Evolutionary conservation across 208 protist species (phyloP).

Genomic region (Trypanosoma melophagium): DNA sequence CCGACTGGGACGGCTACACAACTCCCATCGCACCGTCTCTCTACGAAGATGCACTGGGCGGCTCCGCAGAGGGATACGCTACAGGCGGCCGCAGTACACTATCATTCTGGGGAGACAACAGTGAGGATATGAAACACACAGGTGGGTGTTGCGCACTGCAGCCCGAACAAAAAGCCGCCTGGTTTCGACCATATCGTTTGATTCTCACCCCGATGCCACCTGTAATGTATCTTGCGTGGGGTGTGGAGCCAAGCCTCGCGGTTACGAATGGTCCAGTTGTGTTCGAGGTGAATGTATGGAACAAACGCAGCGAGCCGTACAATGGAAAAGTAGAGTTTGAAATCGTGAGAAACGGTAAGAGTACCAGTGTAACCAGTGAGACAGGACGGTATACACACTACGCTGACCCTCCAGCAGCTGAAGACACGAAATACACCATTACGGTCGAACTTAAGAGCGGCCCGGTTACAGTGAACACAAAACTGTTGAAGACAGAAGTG

Average conservation of each 20-base stretch:
- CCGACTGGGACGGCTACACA: no score
- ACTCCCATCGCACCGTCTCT: no score
- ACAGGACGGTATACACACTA: slow-evolving; percentile 14
- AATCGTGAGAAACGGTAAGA: slow-evolving; percentile 12
- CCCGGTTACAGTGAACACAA: slow-evolving; percentile 5
- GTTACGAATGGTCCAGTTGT: slow-evolving; percentile 10
- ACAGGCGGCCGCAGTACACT: slow-evolving; percentile 1
- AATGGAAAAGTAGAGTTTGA: slow-evolving; percentile 2
- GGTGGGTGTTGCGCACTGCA: slow-evolving; percentile 7
- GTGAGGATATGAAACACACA: neutral
- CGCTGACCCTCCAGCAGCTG: neutral
- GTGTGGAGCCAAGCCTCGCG: slow-evolving; percentile 1
- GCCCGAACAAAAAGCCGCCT: slow-evolving; percentile 1
- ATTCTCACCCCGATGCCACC: neutral
- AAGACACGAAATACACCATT: slow-evolving; percentile 2
- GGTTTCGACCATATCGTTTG: slow-evolving; percentile 11
- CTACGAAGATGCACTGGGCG: no score
- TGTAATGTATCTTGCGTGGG: slow-evolving; percentile 13
- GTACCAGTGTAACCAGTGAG: neutral
- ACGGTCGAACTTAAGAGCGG: slow-evolving; percentile 10
- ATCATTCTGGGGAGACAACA: slow-evolving; percentile 16
- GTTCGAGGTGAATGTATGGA: slow-evolving; percentile 20
- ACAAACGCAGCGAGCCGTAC: slow-evolving; percentile 13
- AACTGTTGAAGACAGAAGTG: neutral
- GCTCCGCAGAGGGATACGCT: no score